Evolutionary conservation across 2,329 filamentous ascomycete genomes (phyloP).

Genomic region (Hortaea sp.): DNA sequence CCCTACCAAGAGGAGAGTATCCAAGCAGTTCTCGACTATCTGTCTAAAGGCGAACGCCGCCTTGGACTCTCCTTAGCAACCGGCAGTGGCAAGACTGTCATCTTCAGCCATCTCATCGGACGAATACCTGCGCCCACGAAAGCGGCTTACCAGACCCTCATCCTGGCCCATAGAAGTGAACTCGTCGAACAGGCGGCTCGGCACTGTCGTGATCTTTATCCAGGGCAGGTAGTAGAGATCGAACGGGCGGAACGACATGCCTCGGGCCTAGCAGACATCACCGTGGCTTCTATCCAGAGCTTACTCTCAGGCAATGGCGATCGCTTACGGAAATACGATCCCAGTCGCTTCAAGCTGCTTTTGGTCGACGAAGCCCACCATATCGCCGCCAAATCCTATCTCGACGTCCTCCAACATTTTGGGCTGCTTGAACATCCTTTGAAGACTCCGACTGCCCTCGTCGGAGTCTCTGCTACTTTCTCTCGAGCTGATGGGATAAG

Average conservation of each 20-base stretch:
- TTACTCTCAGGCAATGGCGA: conserved; percentile 60
- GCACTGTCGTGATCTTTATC: conserved; percentile 75
- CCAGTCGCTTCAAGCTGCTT: conserved; percentile 71
- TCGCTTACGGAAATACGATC: conserved; percentile 74
- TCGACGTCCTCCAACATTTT: conserved; percentile 69
- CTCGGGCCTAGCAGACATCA: conserved; percentile 78
- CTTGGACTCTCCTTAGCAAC: conserved; percentile 79
- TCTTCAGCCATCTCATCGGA: conserved; percentile 91
- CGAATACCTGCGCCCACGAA: conserved; percentile 51
- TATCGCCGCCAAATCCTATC: conserved; percentile 76
- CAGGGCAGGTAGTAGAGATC: conserved; percentile 69
- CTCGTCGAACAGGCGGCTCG: conserved; percentile 86
- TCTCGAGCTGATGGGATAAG: conserved; percentile 74
- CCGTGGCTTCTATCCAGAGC: conserved; percentile 80
- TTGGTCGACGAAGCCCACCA: conserved; percentile 96
- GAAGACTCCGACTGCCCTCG: conserved; percentile 45
- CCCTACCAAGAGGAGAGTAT: conserved; percentile 88
- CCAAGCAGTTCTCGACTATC: conserved; percentile 58
- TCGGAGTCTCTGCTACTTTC: conserved; percentile 80
- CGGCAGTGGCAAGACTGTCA: conserved; percentile 82
- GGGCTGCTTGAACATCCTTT: conserved; percentile 48
- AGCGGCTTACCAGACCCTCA: conserved; percentile 65
- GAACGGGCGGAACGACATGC: conserved; percentile 79
- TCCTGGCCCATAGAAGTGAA: conserved; percentile 84
- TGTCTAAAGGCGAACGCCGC: conserved; percentile 61